These are phyloP conservation scores for Madurella fahalii DNA, from an alignment of 2,329 filamentous ascomycete species.

Conservation along the genomic window DNA sequence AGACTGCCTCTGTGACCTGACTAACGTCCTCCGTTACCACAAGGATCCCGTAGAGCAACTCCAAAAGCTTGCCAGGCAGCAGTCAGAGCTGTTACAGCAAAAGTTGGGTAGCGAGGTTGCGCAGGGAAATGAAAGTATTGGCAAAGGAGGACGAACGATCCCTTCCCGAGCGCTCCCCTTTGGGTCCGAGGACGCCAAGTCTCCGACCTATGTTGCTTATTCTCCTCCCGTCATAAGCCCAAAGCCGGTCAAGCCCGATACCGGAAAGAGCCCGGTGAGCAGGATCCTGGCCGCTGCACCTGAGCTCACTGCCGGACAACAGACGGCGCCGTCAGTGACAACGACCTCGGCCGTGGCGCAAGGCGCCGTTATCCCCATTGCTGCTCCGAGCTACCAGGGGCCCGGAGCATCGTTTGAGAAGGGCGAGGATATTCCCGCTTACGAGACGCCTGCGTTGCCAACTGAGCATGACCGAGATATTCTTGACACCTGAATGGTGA, in stretches of 20 bases:
- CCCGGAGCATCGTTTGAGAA: constrained; percentile 51
- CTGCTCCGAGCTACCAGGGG: constrained; percentile 46
- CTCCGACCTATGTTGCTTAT: constrained; percentile 43
- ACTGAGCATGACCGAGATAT: constrained; percentile 41
- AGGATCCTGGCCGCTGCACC: constrained; percentile 24
- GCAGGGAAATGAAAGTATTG: constrained; percentile 22
- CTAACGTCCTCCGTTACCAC: constrained; percentile 47
- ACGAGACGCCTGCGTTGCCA: constrained; percentile 37
- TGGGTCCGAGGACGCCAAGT: constrained; percentile 46
- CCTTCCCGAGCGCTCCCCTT: constrained; percentile 49
- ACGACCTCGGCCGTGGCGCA: neutral
- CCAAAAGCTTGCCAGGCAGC: constrained; percentile 63
- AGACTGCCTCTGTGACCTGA: constrained; percentile 53
- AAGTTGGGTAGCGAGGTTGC: constrained; percentile 40
- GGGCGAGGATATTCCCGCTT: constrained; percentile 39
- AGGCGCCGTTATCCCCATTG: neutral
- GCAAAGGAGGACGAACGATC: constrained; percentile 34
- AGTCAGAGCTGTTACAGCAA: constrained; percentile 58
- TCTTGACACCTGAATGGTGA: constrained; percentile 33
- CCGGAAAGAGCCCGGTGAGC: constrained; percentile 26
- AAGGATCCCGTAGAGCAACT: constrained; percentile 70
- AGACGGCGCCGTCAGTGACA: constrained; percentile 8
- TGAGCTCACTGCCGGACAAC: constrained; percentile 7
- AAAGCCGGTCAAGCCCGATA: constrained; percentile 31
- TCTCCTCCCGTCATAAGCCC: constrained; percentile 37